Base-by-base conservation (phyloP, 2,329 filamentous ascomycete genomes). In the Fusarium devonianum region DNA sequence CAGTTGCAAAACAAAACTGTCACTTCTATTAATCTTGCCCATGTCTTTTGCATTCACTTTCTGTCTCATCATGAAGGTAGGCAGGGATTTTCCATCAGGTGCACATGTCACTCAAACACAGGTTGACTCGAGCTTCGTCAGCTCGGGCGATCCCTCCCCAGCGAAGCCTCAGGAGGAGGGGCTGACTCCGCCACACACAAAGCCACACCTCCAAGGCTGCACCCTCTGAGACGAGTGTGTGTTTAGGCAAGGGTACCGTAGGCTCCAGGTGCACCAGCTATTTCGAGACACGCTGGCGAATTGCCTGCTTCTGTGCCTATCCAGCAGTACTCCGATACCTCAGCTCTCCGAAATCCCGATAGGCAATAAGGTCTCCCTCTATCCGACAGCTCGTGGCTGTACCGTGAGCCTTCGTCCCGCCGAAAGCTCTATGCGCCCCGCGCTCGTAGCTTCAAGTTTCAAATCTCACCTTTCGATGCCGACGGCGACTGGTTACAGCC, bases 391-490 rank as follows among this genome's bases (percentile, higher is more conserved):
- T 23, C 23, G 52, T 60, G 39, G 41, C 30, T 44, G 47, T 49
- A 25, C 44, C 41, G 48, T 43, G 55, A 25, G 37, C 49, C 33
- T 25, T 38, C 29, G 17, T 28, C 21, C 29, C 23, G n/a, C 38
- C 14, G 44, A 53, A 45, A 60, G 53, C 56, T 65, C 58, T 49
- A 59, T 64, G 58, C 59, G 60, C 60, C 67, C 66, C 64, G 66
- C 65, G 64, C 58, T 30, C 56, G 51, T 40, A 63, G 63, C 64
- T 62, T 54, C 40, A 53, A 57, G 55, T 61, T 58, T 56, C 55
- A 63, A 49, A 56, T 58, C 55, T 57, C 43, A 56, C 57, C 52
- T 58, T 64, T 71, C 69, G 67, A 73, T 73, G 71, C 68, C 60
- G 66, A 65, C 55, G 37, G 62, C 59, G 64, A 58, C 58, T 62